These are phyloP conservation scores for Gigaspora rosea DNA, from an alignment of 192 early-diverging fungal genomes.

Conservation along the genomic window DNA sequence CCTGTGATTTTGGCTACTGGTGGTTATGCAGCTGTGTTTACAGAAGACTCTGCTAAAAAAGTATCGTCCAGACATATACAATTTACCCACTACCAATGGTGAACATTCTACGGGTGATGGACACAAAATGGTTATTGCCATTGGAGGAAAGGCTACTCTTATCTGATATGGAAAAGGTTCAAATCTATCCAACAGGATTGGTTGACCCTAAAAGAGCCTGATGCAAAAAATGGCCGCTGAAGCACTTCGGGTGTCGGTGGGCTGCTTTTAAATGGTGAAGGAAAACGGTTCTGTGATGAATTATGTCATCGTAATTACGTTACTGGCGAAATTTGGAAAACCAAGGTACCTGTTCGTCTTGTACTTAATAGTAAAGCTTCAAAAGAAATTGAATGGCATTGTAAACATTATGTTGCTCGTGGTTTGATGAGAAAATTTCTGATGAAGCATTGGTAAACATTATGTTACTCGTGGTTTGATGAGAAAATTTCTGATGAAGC, in stretches of 20 bases:
- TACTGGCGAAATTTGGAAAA: conserved; percentile 85
- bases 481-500: conserved; percentile 70
- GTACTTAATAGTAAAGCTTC: conserved; percentile 81
- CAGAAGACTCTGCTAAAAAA: conserved; percentile 75
- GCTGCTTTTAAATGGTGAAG: conserved; percentile 76
- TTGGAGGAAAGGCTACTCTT: conserved; percentile 83
- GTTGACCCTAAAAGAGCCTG: conserved; percentile 87
- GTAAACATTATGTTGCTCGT: conserved; percentile 87
- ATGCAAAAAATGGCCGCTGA: conserved; percentile 94
- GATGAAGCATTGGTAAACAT: too few species aligned
- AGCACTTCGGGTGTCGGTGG: conserved; percentile 94
- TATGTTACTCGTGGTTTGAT: too few species aligned
- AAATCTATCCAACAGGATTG: conserved; percentile 97
- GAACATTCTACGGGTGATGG: conserved; percentile 95
- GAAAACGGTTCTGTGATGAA: conserved; percentile 91
- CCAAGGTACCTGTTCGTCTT: conserved; percentile 82
- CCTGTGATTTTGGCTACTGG: conserved; percentile 92
- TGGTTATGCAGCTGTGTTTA: conserved; percentile 93
- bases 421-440: conserved; percentile 88
- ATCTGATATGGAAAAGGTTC: conserved; percentile 97
- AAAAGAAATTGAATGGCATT: conserved; percentile 93
- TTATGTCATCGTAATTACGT: conserved; percentile 93
- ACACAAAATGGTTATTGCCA: conserved; percentile 79
- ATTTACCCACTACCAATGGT: conserved; percentile 89
- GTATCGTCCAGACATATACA: conserved; percentile 75